Conservation (phyloP, 2,329 filamentous ascomycete genomes). For the Blastomyces gilchristii region DNA sequence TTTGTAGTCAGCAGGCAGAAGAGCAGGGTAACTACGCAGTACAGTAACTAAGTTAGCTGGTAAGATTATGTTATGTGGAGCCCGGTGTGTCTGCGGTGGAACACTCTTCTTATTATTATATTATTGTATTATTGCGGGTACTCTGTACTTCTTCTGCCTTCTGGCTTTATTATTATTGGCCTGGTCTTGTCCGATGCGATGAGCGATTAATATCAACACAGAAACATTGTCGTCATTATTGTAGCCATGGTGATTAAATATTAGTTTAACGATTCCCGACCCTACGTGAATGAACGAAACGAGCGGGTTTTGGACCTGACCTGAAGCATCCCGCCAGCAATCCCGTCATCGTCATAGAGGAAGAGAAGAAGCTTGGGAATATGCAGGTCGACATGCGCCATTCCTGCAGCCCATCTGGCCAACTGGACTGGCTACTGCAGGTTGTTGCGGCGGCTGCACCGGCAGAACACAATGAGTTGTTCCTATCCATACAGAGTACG, state of each 20-base stretch:
- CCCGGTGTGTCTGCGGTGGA: not conserved
- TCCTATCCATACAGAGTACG: not conserved
- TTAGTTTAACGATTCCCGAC: not conserved
- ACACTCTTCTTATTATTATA: too few species aligned
- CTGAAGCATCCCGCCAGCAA: not conserved
- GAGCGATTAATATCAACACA: too few species aligned
- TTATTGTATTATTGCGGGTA: too few species aligned
- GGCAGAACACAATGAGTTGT: not conserved
- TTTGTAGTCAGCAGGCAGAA: constrained; percentile 10
- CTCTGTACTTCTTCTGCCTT: too few species aligned
- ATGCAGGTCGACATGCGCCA: not conserved
- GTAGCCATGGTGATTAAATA: not conserved
- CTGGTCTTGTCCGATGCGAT: too few species aligned
- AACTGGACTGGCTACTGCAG: not conserved
- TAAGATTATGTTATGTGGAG: not conserved
- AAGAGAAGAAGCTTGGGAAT: not conserved
- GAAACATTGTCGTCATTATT: too few species aligned
- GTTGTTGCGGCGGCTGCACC: not conserved
- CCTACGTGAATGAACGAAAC: too few species aligned
- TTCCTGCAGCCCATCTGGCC: not conserved
- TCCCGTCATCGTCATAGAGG: not conserved
- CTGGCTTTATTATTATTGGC: too few species aligned
- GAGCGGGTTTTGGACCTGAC: not conserved
- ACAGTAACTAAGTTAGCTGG: too few species aligned
- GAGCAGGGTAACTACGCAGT: too few species aligned